Base-by-base conservation (phyloP, 1,139 yeast genomes). In the Taiozyma sp. region DNA sequence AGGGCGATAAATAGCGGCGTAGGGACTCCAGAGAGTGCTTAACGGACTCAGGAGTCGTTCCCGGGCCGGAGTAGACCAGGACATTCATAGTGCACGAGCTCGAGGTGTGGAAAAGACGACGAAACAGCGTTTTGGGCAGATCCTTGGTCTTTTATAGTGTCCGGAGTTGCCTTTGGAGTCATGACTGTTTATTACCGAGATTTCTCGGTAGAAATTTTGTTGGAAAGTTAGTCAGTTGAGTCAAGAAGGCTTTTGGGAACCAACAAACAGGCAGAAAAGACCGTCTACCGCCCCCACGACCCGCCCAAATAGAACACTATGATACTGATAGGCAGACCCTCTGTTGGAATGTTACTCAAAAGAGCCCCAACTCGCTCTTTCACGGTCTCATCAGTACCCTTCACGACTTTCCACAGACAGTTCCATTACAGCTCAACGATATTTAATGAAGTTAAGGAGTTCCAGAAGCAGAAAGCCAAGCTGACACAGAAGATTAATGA, bases 31-130 rank as follows among this genome's bases (percentile, higher is more conserved):
- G 68, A 52, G 96, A 83, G 62, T 92, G 96, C 58, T 83, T 85
- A 47, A 91, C 96, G 42, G 95, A 84, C 53, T 90, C 96, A 1
- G 87, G 75, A 0, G 97, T 88, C 10, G 97, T 81, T 0, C 99
- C 98, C 0, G 89, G 86, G 8, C 95, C 93, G 4, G 91, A 76
- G 62, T 89, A 89, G 3, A 89, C 87, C 32, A 89, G 73, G 10
- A 88, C 95, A 68, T 89, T 89, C 96, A 88, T 87, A 39, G 44
- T 60, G 9, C 8, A 8, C 6, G 36, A 42, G n/a, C 16, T 19
- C 8, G 10, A 4, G 4, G n/a, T 16, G 23, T 29, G 24, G 27
- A 19, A 36, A 14, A 19, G 16, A 24, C 41, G 41, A 19, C 41
- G 22, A 22, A 38, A 10, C 23, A 38, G 41, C 41, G 41, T 38